phyloP scores from a whole-genome alignment of 2,329 filamentous ascomycete species.

The Aureobasidium pullulans region DNA sequence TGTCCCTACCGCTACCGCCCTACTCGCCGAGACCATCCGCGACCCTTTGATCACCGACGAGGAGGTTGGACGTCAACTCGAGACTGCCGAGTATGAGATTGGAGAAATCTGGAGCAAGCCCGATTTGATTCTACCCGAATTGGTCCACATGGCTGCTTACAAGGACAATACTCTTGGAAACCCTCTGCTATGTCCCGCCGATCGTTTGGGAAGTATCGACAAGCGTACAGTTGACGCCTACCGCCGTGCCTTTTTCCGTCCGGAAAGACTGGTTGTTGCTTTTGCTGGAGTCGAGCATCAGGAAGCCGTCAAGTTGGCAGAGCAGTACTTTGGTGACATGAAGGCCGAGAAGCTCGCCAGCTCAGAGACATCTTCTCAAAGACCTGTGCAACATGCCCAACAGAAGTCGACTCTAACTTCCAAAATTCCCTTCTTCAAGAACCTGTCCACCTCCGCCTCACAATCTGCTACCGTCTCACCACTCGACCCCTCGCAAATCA shows the following conservation, averaged over 20 bases:
- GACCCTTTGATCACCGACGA: conserved; percentile 76
- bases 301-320: conserved; percentile 69
- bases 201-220: conserved; percentile 69
- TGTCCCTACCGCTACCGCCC: conserved; percentile 70
- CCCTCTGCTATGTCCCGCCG: conserved; percentile 81
- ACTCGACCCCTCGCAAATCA: conserved; percentile 39
- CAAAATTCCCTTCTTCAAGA: conserved; percentile 85
- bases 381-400: conserved; percentile 36
- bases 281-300: conserved; percentile 85
- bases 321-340: conserved; percentile 92
- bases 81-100: conserved; percentile 92
- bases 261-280: conserved; percentile 86
- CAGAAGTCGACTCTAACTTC: conserved; percentile 64
- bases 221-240: conserved; percentile 69
- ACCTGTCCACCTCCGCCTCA: conserved; percentile 67
- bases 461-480: conserved; percentile 53
- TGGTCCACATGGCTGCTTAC: conserved; percentile 92
- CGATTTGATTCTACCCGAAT: conserved; percentile 87
- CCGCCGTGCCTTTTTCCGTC: conserved; percentile 73
- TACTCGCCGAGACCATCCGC: conserved; percentile 90
- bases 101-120: conserved; percentile 97
- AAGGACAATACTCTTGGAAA: conserved; percentile 95
- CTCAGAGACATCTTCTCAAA: conserved; percentile 19
- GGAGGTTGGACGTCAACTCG: conserved; percentile 78
- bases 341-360: conserved; percentile 27